Evolutionary conservation across 108 stramenopile genomes (phyloP).

Genomic region (Nannochloropsis salina): DNA sequence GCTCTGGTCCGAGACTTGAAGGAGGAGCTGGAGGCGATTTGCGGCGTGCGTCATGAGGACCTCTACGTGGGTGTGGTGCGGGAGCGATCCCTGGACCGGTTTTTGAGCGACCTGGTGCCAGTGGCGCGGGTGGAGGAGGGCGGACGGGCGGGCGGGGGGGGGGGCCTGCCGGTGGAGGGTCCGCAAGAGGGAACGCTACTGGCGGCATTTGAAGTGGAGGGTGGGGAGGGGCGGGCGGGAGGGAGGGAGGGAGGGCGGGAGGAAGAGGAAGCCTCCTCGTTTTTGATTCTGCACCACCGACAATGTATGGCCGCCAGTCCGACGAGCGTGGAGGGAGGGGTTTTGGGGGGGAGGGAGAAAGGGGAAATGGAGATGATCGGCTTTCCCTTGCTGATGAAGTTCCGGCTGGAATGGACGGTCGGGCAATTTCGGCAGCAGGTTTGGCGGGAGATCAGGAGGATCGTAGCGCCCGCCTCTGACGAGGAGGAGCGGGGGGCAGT

Average conservation of each 20-base stretch:
- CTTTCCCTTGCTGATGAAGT: background rate
- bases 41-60: background rate
- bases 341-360: background rate
- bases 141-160: background rate
- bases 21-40: background rate
- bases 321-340: background rate
- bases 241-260: background rate
- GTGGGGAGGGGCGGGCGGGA: background rate
- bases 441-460: background rate
- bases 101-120: background rate
- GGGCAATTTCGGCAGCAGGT: background rate
- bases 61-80: background rate
- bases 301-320: background rate
- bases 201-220: constrained; percentile 19
- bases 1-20: background rate
- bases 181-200: background rate
- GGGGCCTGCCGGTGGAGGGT: background rate
- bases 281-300: background rate
- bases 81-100: background rate
- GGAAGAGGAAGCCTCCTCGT: background rate
- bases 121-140: background rate
- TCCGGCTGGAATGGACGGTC: background rate
- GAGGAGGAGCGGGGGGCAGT: background rate
- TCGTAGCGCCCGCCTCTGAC: background rate
- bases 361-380: background rate